Evolutionary conservation across 108 stramenopile species (phyloP).

Genomic region (Cylindrotheca fusiformis): DNA sequence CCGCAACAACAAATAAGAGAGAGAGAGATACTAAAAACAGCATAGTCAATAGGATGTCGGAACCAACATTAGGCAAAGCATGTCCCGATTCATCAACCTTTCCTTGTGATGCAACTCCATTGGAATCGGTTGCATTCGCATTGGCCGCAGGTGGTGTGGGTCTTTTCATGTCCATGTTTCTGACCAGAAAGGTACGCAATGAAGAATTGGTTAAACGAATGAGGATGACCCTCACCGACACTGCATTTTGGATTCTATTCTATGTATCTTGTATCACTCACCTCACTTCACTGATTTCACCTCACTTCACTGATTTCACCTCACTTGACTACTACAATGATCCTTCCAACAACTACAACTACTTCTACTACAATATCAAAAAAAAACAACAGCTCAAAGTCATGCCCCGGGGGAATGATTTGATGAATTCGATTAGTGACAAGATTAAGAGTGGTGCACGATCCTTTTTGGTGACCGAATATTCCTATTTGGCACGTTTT

Average conservation of each 20-base stretch:
- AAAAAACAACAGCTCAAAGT: conserved; percentile 41
- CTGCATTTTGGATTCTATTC: neutral
- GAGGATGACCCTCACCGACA: neutral
- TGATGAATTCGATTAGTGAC: conserved; percentile 71
- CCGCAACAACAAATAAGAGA: too few relatives aligned
- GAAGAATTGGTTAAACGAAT: neutral
- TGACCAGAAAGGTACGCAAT: conserved; percentile 46
- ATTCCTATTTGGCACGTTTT: conserved; percentile 85
- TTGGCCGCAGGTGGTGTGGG: conserved; percentile 44
- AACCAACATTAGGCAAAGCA: neutral
- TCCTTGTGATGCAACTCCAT: conserved; percentile 45
- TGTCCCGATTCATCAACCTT: conserved; percentile 10
- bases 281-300: neutral
- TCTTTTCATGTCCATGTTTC: conserved; percentile 49
- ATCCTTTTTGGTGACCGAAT: conserved; percentile 90
- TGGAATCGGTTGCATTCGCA: conserved; percentile 47
- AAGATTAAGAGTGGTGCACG: conserved; percentile 88
- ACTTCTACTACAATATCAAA: too few relatives aligned
- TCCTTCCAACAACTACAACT: neutral
- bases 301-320: neutral
- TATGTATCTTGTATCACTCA: neutral
- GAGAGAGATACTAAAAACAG: too few relatives aligned
- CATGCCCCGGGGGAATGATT: conserved; percentile 52
- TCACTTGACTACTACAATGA: neutral
- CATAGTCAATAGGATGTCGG: neutral